phyloP scores from a whole-genome alignment of 1,284 basidiomycete genomes.

The Porodaedalea pini region DNA sequence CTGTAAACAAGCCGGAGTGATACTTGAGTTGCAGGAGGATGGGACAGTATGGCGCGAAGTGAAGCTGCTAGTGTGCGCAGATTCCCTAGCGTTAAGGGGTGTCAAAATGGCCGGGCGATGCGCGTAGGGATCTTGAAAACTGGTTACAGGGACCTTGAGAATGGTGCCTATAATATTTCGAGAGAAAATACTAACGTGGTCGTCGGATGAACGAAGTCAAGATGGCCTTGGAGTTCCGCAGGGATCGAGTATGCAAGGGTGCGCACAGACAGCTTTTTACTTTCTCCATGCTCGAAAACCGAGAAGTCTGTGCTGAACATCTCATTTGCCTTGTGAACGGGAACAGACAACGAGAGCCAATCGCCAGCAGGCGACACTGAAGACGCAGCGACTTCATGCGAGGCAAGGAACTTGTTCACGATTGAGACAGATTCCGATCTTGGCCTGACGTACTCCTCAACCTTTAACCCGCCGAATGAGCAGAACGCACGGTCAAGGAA shows the following conservation, averaged over 20 bases:
- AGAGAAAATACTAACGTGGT: slow-evolving; percentile 22
- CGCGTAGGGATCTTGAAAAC: slow-evolving; percentile 17
- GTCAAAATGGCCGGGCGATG: slow-evolving; percentile 15
- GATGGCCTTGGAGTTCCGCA: slow-evolving; percentile 20
- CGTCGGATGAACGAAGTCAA: slow-evolving; percentile 30
- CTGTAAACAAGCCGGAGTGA: slow-evolving; percentile 23
- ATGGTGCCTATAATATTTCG: too few relatives aligned
- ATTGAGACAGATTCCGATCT: slow-evolving; percentile 19
- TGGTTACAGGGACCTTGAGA: neutral
- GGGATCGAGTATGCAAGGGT: slow-evolving; percentile 26
- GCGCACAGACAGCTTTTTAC: slow-evolving; percentile 20
- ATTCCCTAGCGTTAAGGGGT: neutral
- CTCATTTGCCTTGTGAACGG: slow-evolving; percentile 22
- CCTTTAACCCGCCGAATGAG: slow-evolving; percentile 6
- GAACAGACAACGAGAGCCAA: slow-evolving; percentile 24
- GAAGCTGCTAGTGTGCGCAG: neutral
- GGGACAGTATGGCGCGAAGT: slow-evolving; percentile 16
- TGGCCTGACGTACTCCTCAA: slow-evolving; percentile 24
- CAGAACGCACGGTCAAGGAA: neutral
- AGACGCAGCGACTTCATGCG: slow-evolving; percentile 18
- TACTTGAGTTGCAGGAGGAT: slow-evolving; percentile 12
- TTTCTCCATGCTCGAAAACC: slow-evolving; percentile 20
- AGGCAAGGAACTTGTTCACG: slow-evolving; percentile 22
- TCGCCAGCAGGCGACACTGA: slow-evolving; percentile 25
- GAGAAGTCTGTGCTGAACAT: slow-evolving; percentile 23